These are phyloP conservation scores for Cutaneotrichosporon mucoides DNA, from an alignment of 1,284 basidiomycete species.

Conservation along the genomic window DNA sequence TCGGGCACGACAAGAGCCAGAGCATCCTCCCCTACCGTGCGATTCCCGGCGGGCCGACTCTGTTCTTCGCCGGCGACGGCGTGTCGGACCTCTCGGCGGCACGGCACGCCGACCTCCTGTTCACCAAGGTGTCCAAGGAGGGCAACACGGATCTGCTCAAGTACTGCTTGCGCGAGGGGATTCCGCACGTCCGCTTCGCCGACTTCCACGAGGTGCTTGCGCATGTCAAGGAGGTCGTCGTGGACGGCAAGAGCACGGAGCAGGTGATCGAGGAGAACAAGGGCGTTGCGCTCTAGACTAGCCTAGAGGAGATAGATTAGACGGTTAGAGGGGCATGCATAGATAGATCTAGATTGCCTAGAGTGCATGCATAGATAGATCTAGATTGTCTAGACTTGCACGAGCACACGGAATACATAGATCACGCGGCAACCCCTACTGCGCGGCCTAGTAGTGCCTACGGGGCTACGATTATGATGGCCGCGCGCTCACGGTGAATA, in stretches of 20 bases:
- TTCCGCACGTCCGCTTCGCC: conserved; percentile 48
- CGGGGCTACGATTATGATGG: conserved; percentile 12
- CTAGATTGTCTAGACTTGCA: too few relatives aligned
- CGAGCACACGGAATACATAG: too few relatives aligned
- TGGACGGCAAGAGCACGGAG: conserved; percentile 45
- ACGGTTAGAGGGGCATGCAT: too few relatives aligned
- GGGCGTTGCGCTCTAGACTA: neutral
- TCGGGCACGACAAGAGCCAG: conserved; percentile 88
- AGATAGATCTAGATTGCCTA: too few relatives aligned
- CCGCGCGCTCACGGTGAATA: conserved; percentile 59
- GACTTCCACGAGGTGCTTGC: conserved; percentile 49
- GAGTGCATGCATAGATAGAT: too few relatives aligned
- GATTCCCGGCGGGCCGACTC: conserved; percentile 64
- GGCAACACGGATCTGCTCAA: conserved; percentile 79
- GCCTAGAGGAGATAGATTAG: neutral
- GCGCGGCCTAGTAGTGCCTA: too few relatives aligned
- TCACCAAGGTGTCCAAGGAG: conserved; percentile 73
- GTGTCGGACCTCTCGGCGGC: conserved; percentile 87
- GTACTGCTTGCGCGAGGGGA: conserved; percentile 59
- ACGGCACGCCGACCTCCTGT: conserved; percentile 79
- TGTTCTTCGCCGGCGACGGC: conserved; percentile 95
- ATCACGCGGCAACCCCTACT: too few relatives aligned
- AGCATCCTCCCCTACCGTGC: conserved; percentile 80
- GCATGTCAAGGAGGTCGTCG: conserved; percentile 61
- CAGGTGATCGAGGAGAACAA: conserved; percentile 26